These are phyloP conservation scores for Tolypocladium album DNA, from an alignment of 2,329 filamentous ascomycete species.

Conservation along the genomic window DNA sequence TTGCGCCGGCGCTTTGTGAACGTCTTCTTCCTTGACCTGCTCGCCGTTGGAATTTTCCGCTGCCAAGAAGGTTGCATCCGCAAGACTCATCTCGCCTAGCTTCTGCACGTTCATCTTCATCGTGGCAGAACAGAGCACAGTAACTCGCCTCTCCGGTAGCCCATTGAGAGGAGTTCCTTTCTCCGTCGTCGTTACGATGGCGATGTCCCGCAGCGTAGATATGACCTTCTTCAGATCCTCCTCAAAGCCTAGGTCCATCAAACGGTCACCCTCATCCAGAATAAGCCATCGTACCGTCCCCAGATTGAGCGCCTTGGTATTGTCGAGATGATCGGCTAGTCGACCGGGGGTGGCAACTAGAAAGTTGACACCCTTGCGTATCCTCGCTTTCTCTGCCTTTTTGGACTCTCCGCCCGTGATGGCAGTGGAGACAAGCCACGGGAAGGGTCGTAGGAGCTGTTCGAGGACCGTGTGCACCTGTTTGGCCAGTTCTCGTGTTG, in stretches of 20 bases:
- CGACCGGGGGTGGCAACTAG: slow-evolving; percentile 89
- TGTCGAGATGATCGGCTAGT: slow-evolving; percentile 81
- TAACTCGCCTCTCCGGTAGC: slow-evolving; percentile 67
- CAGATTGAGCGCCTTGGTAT: slow-evolving; percentile 81
- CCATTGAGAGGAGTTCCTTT: slow-evolving; percentile 48
- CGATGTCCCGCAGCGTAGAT: slow-evolving; percentile 58
- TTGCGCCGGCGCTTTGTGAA: slow-evolving; percentile 78
- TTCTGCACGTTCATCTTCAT: slow-evolving; percentile 97
- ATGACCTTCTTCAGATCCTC: slow-evolving; percentile 87
- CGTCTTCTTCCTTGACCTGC: slow-evolving; percentile 32
- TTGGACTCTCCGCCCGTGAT: slow-evolving; percentile 62
- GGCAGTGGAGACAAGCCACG: slow-evolving; percentile 88
- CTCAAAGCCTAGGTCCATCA: slow-evolving; percentile 98
- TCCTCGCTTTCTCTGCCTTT: slow-evolving; percentile 78
- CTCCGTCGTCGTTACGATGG: slow-evolving; percentile 46
- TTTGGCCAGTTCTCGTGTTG: slow-evolving; percentile 87
- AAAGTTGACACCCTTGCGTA: slow-evolving; percentile 92
- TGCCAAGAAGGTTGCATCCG: slow-evolving; percentile 81
- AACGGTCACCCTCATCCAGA: slow-evolving; percentile 89
- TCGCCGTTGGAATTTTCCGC: slow-evolving; percentile 43
- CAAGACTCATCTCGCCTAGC: slow-evolving; percentile 87
- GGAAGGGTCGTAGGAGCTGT: slow-evolving; percentile 73
- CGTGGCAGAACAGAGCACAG: slow-evolving; percentile 88
- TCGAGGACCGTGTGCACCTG: slow-evolving; percentile 86
- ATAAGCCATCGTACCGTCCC: slow-evolving; percentile 88